These are phyloP conservation scores for Prillingera fragicola DNA, from an alignment of 1,284 basidiomycete genomes.

Conservation along the genomic window DNA sequence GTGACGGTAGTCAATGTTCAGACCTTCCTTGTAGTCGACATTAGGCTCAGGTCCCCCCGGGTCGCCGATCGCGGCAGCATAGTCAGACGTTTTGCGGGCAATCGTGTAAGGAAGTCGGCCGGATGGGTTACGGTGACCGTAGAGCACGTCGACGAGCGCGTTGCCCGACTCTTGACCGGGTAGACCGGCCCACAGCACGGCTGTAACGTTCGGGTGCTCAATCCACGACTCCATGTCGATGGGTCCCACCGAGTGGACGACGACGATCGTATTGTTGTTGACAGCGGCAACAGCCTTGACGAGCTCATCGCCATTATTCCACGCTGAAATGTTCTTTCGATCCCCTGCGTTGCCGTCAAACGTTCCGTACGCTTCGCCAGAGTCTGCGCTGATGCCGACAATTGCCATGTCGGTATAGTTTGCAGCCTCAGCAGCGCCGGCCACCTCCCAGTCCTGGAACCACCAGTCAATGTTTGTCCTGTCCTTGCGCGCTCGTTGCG, in stretches of 20 bases:
- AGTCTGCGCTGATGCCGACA: conserved; percentile 63
- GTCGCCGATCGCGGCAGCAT: conserved; percentile 51
- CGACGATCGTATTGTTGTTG: conserved; percentile 69
- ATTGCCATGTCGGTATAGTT: conserved; percentile 58
- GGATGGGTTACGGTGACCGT: conserved; percentile 60
- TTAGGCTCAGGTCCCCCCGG: conserved; percentile 48
- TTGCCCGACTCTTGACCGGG: conserved; percentile 74
- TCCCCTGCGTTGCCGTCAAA: conserved; percentile 61
- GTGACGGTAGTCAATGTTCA: conserved; percentile 70
- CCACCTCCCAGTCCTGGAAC: conserved; percentile 62
- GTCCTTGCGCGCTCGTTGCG: conserved; percentile 55
- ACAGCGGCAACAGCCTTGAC: conserved; percentile 43
- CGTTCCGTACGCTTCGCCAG: conserved; percentile 69
- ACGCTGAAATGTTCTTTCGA: conserved; percentile 71
- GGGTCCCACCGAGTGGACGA: conserved; percentile 71
- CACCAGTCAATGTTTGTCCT: conserved; percentile 51
- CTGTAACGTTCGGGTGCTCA: conserved; percentile 59
- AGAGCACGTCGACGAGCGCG: conserved; percentile 58
- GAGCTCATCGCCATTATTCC: conserved; percentile 63
- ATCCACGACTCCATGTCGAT: conserved; percentile 70
- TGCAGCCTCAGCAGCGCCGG: conserved; percentile 54
- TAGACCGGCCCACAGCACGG: conserved; percentile 47
- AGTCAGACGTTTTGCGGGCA: conserved; percentile 62
- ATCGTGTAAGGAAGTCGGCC: conserved; percentile 76
- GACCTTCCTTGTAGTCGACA: conserved; percentile 64